Evolutionary conservation across 2,329 filamentous ascomycete species (phyloP).

Genomic region (Fusarium lyarnte): DNA sequence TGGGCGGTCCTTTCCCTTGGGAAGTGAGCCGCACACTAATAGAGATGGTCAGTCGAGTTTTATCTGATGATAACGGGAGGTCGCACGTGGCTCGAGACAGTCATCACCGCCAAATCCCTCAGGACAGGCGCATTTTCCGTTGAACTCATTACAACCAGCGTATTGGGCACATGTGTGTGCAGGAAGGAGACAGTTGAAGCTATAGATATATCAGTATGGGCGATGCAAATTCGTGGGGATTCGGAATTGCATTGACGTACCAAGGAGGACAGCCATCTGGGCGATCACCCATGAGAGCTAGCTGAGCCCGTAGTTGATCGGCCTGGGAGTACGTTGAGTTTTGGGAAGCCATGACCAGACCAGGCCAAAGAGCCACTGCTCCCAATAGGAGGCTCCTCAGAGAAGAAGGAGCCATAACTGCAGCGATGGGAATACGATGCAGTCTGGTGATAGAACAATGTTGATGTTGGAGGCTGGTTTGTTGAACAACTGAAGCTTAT

Average conservation of each 20-base stretch:
- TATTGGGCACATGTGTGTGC: conserved; percentile 93
- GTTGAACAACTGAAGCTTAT: conserved; percentile 19
- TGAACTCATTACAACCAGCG: conserved; percentile 86
- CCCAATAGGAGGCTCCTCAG: conserved; percentile 52
- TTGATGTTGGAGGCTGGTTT: conserved; percentile 28
- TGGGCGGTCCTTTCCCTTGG: conserved; percentile 80
- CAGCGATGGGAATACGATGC: conserved; percentile 36
- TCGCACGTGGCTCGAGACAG: conserved; percentile 80
- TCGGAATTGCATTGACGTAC: conserved; percentile 50
- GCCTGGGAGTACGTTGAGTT: conserved; percentile 69
- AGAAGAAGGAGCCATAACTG: conserved; percentile 53
- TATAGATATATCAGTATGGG: conserved; percentile 49
- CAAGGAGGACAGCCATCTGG: conserved; percentile 83
- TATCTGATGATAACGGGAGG: neutral
- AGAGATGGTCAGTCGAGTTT: conserved; percentile 15
- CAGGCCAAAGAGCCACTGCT: conserved; percentile 53
- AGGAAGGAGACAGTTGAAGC: conserved; percentile 98
- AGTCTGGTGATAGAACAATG: conserved; percentile 26
- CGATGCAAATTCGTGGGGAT: neutral
- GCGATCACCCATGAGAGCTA: conserved; percentile 77
- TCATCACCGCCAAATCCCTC: conserved; percentile 94
- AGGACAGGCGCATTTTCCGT: conserved; percentile 92
- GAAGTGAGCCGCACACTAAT: conserved; percentile 83
- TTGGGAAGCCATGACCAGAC: conserved; percentile 51
- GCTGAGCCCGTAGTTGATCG: conserved; percentile 70